Evolutionary conservation across 306 rosid species (phyloP), one percentile per base, ranked within the genome.

Genomic region (Medicago arabica): DNA sequence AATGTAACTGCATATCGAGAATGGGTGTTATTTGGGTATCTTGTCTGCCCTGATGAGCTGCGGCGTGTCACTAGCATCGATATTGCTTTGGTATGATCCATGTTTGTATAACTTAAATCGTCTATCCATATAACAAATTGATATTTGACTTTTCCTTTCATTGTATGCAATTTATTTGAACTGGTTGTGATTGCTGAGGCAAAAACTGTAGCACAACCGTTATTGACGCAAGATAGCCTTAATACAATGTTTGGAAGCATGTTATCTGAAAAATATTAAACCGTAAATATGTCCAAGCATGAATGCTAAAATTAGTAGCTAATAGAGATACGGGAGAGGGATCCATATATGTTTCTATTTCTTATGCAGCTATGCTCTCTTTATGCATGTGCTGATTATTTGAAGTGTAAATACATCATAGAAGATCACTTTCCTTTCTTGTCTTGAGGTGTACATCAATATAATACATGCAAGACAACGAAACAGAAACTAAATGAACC

Each of bases 41-140:
- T 95, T 86, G 97, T 95, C 80, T 95, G 99, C 83, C 96, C 99
- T 23, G 99, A 95, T 86, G 99, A 95, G 87, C 88, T 95, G 82
- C 99, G 93, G 44, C 99, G 97, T 57, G 97, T 90, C 77, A 92
- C 99, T 60, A 95, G 99, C 91, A 90, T 95, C 79, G 99, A 95
- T 78, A 95, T 95, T 84, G 96, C 99, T 73, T 82, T 90, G 97
- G 99, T 95, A 90, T 80, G 76, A 25, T 81, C 69, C 74, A 25
- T 59, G 74, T 71, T 66, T 69, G 47, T 59, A 70, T 44, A 60
- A 31, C 47, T 87, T 60, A 43, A 28, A 28, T 54, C 55, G 60
- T 64, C 10, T 67, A 14, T 64, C 61, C 81, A 74, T 53, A 58
- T 31, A 60, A 51, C 15, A n/a, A 57, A 67, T 62, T 75, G 57